Evolutionary conservation across 23 red algal species (phyloP).

Genomic region (Gracilaria domingensis): DNA sequence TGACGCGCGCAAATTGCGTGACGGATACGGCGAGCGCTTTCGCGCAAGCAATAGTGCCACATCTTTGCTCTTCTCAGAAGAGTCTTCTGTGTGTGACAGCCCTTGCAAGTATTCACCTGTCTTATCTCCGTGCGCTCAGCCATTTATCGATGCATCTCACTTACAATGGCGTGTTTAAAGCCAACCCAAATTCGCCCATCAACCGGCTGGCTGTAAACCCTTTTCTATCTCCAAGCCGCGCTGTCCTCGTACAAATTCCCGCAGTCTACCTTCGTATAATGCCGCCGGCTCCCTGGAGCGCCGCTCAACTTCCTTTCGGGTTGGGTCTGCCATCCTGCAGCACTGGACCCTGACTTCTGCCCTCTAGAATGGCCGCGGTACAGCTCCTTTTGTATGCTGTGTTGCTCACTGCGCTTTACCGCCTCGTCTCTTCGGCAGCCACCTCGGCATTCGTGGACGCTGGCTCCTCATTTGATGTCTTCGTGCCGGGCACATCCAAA

Average conservation of each 20-base stretch:
- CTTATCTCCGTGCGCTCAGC: not conserved
- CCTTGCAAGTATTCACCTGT: too few relatives aligned
- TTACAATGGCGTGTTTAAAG: not conserved
- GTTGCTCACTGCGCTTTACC: not conserved
- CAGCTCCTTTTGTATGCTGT: not conserved
- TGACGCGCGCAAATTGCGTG: too few relatives aligned
- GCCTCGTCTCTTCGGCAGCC: conserved; percentile 4
- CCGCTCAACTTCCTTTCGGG: too few relatives aligned
- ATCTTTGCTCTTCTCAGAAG: too few relatives aligned
- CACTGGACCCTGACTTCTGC: not conserved
- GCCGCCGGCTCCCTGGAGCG: too few relatives aligned
- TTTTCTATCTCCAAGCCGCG: not conserved
- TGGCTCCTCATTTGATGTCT: not conserved
- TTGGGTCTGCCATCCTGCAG: not conserved
- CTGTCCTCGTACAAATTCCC: not conserved
- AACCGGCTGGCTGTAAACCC: not conserved
- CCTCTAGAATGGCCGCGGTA: not conserved
- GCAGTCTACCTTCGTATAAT: too few relatives aligned
- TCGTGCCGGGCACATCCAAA: not conserved
- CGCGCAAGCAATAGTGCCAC: too few relatives aligned
- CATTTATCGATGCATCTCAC: not conserved
- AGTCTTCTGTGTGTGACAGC: too few relatives aligned
- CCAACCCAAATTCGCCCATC: not conserved
- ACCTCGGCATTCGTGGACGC: not conserved
- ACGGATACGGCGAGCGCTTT: too few relatives aligned